Evolutionary conservation across 176 grass and related monocot genomes (phyloP), one percentile per base, ranked within the genome.

Genomic region (Ensete glaucum): DNA sequence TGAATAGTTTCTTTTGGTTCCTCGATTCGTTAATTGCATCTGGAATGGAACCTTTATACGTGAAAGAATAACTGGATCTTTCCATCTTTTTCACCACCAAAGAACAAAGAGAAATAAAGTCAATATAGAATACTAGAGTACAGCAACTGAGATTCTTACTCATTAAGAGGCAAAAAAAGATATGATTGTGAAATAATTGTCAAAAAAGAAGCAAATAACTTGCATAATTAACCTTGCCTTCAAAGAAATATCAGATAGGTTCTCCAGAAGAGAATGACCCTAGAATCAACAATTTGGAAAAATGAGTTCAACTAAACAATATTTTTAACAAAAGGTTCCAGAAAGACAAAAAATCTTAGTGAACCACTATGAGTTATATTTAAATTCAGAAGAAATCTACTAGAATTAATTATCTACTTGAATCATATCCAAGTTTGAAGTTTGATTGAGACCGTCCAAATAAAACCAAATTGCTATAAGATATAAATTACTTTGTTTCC

Each of bases 1-100:
- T 76, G 89, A 99, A 99, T 21, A 99, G 88, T 64, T 99, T 99
- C 77, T 94, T 99, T 51, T 84, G 82, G 72, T 67, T 87, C 69
- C 73, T 82, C 77, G 95, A 88, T 84, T 99, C 88, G 77, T 79
- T 85, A 72, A 99, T 94, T 79, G 95, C 86, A 70, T 87, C 82
- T 21, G 83, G 34, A 84, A 99, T 94, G 54, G 90, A 89, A 67
- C 95, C 86, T 81, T 94, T 91, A 75, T 81, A 89, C 2, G 85
- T 75, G 70, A 99, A 89, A 69, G 86, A 83, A 80, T 89, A 52
- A 52, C 85, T 81, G 50, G 88, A 80, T 62, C 54, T 82, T 57
- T 87, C 90, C 95, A 99, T 98, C 82, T 88, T 14, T 19, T 56
- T 51, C 23, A 29, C 29, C 24, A n/a, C 11, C 52, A 15, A 56